Base-by-base conservation (phyloP, 192 early-diverging fungal genomes). In the Coemansia furcata region DNA sequence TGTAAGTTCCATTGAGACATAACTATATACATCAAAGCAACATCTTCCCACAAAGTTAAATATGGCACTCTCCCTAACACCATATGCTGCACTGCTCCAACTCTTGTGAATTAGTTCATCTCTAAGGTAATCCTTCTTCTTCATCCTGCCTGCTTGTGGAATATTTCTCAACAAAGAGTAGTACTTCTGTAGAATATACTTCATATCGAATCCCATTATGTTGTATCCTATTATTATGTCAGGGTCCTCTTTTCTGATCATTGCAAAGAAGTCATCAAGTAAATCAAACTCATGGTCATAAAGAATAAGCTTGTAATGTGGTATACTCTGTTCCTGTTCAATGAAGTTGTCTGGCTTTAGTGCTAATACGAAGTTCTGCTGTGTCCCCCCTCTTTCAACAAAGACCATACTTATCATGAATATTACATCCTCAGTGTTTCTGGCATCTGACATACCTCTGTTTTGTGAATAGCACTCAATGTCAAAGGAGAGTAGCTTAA, bases 71-170 rank as follows among this genome's bases (percentile, higher is more conserved):
- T 72, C 71, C 6, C 43, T 52, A 65, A 42, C 60, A 32, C 66
- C 66, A 44, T 72, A 72, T 0, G 71, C 71, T 37, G 71, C 49
- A 60, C 64, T 72, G 6, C 39, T 66, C 63, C 63, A 72, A 17
- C 57, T 61, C 35, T 66, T 72, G 33, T 49, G 17, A 7, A 66
- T 66, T 38, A 65, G 26, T 23, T 72, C 64, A 66, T 65, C 64
- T n/a, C 10, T 19, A 30, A 66, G 36, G n/a, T 54, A 62, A 10
- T n/a, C 42, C 5, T 46, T 46, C 12, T 52, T 54, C 14, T 47
- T 33, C 57, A 29, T 19, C 36, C 66, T 60, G 3, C 66, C 66
- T 17, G 66, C 66, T 23, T 66, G 63, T 49, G 63, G 60, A 26
- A 65, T 66, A 35, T 72, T 65, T 35, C 66, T 67, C 19, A 72